Base-by-base conservation (phyloP, 139 green algal genomes). In the Pycnococcus provasolii region DNA sequence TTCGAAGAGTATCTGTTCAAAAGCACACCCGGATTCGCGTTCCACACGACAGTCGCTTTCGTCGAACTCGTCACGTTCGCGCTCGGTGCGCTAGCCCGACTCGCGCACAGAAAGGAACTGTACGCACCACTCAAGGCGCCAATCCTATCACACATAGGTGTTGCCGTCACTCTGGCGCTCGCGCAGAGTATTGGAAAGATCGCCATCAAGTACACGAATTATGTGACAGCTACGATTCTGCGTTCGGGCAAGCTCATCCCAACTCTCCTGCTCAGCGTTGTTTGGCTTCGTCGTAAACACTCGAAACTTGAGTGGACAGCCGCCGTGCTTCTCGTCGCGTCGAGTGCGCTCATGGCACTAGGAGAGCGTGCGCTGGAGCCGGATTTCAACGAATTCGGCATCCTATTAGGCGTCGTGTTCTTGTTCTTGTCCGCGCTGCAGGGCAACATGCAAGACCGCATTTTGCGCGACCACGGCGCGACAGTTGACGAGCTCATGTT, bases 161-260 rank as follows among this genome's bases (percentile, higher is more conserved):
- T 40, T 2, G 62, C 44, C 45, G 39, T 60, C 9, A 43, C 45
- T 37, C 26, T 69, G 15, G 62, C 62, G 50, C 11, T 60, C 45
- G 58, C 47, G 2, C 39, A 8, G 45, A 41, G 11, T 9, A 45
- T 69, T 2, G 62, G 44, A 1, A 69, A 69, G 62, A 50, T 69
- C 2, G 44, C 45, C 1, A 60, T 55, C 45, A 69, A 69, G 45
- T 69, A 60, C 45, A 7, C 58, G 8, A 69, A 69, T 3, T 69
- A 69, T 45, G 62, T 45, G 11, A 69, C 62, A 7, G 62, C 45
- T 13, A 69, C 62, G 26, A 44, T 69, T 13, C 41, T 69, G 44
- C 37, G 45, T 15, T 58, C 42, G 39, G 8, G 45, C 2, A 69
- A 69, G 62, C 4, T 69, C 39, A 26, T 69, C 8, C 26, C 26